A percentile compares a stretch with the other conserved stretches of the same genome.
Conservation (phyloP, 2,329 filamentous ascomycete genomes). For the Aspergillus ochraceoroseus region DNA sequence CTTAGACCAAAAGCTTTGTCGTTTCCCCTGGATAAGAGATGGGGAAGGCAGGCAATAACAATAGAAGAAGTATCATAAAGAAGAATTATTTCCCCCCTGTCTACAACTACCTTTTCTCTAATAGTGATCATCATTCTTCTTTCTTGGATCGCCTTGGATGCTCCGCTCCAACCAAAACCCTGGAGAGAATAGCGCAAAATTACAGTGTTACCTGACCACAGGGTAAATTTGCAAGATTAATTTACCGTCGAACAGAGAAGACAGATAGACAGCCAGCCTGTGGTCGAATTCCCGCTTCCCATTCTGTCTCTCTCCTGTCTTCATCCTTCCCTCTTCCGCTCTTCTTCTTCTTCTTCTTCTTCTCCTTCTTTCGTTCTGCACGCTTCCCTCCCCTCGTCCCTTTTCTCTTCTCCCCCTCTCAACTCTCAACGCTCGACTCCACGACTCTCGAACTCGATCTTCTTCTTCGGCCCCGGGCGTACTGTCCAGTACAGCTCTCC, state of each 20-base stretch:
- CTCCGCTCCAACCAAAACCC: slow-evolving; percentile 2
- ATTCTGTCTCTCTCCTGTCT: slow-evolving; percentile 20
- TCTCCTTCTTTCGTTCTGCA: no score
- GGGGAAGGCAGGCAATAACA: no score
- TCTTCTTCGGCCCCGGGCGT: slow-evolving; percentile 18
- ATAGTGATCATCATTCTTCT: no score
- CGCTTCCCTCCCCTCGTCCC: no score
- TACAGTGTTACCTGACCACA: slow-evolving; percentile 9
- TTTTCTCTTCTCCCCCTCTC: slow-evolving; percentile 2
- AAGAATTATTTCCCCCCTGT: no score
- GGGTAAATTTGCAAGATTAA: slow-evolving; percentile 21
- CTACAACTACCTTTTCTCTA: no score
- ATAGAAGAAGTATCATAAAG: no score
- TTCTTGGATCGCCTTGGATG: slow-evolving; percentile 1
- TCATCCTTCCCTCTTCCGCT: slow-evolving; percentile 8
- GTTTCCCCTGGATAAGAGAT: no score
- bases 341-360: slow-evolving; percentile 11
- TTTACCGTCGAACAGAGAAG: slow-evolving; percentile 17
- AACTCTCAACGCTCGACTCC: slow-evolving; percentile 4
- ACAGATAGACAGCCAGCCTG: slow-evolving; percentile 22
- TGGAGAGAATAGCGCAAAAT: slow-evolving; percentile 8
- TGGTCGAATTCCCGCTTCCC: slow-evolving; percentile 23
- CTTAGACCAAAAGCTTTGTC: no score
- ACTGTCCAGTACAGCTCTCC: slow-evolving; percentile 20
- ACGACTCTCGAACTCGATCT: slow-evolving; percentile 6